Evolutionary conservation across 768 basidiomycete genomes (phyloP).

Genomic region (Tylopilus balloui): DNA sequence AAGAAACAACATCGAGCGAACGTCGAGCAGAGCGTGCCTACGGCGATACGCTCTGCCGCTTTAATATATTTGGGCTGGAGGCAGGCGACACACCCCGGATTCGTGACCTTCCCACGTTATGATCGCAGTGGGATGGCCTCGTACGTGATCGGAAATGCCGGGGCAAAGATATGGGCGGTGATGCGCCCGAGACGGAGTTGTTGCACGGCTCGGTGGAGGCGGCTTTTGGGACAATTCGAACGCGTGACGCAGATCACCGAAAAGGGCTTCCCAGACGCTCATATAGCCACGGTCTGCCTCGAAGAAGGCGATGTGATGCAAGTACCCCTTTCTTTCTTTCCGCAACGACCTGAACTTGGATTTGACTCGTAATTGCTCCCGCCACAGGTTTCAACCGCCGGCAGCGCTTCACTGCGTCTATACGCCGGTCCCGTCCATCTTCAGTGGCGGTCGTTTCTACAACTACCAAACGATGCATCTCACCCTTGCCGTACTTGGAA

Average conservation of each 20-base stretch:
- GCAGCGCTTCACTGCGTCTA: not conserved
- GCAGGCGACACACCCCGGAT: not conserved
- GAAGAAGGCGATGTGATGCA: not conserved
- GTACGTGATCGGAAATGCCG: not conserved
- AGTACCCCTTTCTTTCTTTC: too few relatives aligned
- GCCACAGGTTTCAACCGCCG: not conserved
- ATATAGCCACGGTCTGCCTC: not conserved
- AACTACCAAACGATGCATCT: slow-evolving; percentile 6
- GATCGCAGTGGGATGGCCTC: not conserved
- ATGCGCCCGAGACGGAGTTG: not conserved
- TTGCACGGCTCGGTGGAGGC: too few relatives aligned
- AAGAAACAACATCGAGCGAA: not conserved
- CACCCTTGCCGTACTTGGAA: not conserved
- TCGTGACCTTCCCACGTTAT: not conserved
- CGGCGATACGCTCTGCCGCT: not conserved
- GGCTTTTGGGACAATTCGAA: too few relatives aligned
- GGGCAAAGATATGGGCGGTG: not conserved
- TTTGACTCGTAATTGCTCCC: too few relatives aligned
- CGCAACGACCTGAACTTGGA: too few relatives aligned
- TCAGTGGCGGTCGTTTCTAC: slow-evolving; percentile 1
- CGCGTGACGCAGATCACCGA: too few relatives aligned
- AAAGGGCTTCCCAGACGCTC: not conserved
- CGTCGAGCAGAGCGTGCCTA: not conserved
- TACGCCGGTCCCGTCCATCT: not conserved
- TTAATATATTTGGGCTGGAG: slow-evolving; percentile 1